These are phyloP conservation scores for Neurospora sp. DNA, from an alignment of 2,329 filamentous ascomycete species.

Conservation along the genomic window DNA sequence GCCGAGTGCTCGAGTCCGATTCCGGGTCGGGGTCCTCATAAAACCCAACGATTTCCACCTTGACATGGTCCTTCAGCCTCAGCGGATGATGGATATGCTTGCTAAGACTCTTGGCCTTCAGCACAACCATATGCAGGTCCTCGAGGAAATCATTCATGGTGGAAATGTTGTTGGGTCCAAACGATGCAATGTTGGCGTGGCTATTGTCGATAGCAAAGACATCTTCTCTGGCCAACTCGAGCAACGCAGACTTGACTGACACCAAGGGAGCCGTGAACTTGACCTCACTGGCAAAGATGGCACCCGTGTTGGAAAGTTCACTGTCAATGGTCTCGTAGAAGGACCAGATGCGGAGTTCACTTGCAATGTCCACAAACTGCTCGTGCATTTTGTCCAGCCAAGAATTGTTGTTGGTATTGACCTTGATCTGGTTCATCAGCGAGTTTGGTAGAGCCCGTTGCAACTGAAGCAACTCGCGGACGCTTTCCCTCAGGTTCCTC, in stretches of 20 bases:
- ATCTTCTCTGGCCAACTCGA: conserved; percentile 41
- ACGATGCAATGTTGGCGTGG: conserved; percentile 45
- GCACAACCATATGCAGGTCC: conserved; percentile 27
- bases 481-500: conserved; percentile 43
- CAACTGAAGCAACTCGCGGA: conserved; percentile 42
- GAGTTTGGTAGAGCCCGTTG: conserved; percentile 39
- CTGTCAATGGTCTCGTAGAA: conserved; percentile 56
- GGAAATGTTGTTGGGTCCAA: conserved; percentile 38
- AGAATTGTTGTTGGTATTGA: conserved; percentile 31
- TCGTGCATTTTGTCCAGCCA: conserved; percentile 41
- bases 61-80: conserved; percentile 41
- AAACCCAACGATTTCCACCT: conserved; percentile 49
- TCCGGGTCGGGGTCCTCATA: conserved; percentile 42
- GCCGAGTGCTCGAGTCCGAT: conserved; percentile 30
- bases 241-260: conserved; percentile 44
- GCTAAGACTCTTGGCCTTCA: conserved; percentile 28
- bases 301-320: conserved; percentile 35
- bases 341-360: conserved; percentile 52
- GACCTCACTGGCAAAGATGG: conserved; percentile 31
- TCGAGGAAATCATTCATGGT: conserved; percentile 34
- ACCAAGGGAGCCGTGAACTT: conserved; percentile 51
- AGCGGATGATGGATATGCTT: conserved; percentile 34
- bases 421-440: conserved; percentile 39
- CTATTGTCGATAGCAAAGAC: conserved; percentile 45
- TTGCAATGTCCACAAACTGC: conserved; percentile 45